Conservation (phyloP, 164 flowering plant genomes). For the Stephania japonica region DNA sequence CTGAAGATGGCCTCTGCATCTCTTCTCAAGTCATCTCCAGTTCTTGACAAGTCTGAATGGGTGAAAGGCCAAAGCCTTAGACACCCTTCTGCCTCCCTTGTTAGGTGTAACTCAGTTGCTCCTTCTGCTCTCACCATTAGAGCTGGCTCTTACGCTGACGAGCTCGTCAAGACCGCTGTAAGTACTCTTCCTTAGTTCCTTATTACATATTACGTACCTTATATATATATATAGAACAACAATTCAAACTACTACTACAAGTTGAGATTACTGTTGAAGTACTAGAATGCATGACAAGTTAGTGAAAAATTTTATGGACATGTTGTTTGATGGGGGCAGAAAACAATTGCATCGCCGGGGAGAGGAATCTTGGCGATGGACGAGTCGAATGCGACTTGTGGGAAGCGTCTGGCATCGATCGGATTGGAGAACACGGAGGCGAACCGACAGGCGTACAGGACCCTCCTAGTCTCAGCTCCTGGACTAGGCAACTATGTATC, state of each 20-base stretch:
- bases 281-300: neutral
- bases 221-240: neutral
- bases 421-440: slow-evolving; percentile 94
- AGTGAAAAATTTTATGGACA: neutral
- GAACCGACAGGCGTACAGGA: slow-evolving; percentile 86
- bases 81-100: slow-evolving; percentile 35
- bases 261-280: neutral
- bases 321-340: slow-evolving; percentile 26
- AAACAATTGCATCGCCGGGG: slow-evolving; percentile 74
- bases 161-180: slow-evolving; percentile 94
- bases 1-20: slow-evolving; percentile 50
- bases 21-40: slow-evolving; percentile 64
- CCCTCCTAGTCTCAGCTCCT: slow-evolving; percentile 66
- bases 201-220: neutral
- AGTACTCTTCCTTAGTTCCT: slow-evolving; percentile 9
- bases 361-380: slow-evolving; percentile 96
- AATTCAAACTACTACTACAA: neutral
- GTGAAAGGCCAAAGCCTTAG: slow-evolving; percentile 76
- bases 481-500: slow-evolving; percentile 82
- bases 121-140: slow-evolving; percentile 50
- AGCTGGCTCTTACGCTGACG: slow-evolving; percentile 73
- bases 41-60: slow-evolving; percentile 78
- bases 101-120: slow-evolving; percentile 35
- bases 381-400: slow-evolving; percentile 90
- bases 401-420: slow-evolving; percentile 85